Conservation (phyloP, 805 yeast genomes). For the Candida mattraensis region DNA sequence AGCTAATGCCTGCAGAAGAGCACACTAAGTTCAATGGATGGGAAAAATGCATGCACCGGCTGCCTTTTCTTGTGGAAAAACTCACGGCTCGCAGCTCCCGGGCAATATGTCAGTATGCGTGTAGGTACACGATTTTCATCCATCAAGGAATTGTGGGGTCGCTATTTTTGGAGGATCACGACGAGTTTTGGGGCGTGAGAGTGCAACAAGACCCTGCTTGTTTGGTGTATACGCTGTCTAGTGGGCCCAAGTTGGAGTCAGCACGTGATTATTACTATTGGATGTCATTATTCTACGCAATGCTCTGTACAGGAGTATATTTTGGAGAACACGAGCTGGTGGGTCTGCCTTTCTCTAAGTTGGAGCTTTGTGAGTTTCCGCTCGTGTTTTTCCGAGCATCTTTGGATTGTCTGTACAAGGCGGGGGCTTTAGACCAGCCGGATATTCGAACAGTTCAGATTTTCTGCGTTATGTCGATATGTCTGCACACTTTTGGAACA, state of each 20-base stretch:
- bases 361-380: slow-evolving; percentile 17
- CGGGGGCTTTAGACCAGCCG: slow-evolving; percentile 24
- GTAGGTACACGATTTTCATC: slow-evolving; percentile 24
- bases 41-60: slow-evolving; percentile 8
- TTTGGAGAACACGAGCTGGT: slow-evolving; percentile 22
- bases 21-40: slow-evolving; percentile 9
- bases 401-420: slow-evolving; percentile 21
- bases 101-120: slow-evolving; percentile 24
- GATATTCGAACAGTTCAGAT: slow-evolving; percentile 27
- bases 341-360: slow-evolving; percentile 10
- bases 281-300: slow-evolving; percentile 27
- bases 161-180: slow-evolving; percentile 26
- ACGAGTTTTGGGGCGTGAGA: slow-evolving; percentile 19
- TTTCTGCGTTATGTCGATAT: slow-evolving; percentile 25
- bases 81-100: slow-evolving; percentile 15
- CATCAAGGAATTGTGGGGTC: slow-evolving; percentile 25
- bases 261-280: slow-evolving; percentile 26
- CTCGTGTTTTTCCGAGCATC: slow-evolving; percentile 24
- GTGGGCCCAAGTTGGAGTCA: slow-evolving; percentile 12
- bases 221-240: slow-evolving; percentile 10
- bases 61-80: slow-evolving; percentile 11
- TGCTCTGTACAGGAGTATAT: slow-evolving; percentile 23
- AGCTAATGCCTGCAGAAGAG: slow-evolving; percentile 20
- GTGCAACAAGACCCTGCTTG: slow-evolving; percentile 12
- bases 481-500: slow-evolving; percentile 27